Conservation (phyloP, 2,329 filamentous ascomycete genomes). For the Cordyceps tenuipes region DNA sequence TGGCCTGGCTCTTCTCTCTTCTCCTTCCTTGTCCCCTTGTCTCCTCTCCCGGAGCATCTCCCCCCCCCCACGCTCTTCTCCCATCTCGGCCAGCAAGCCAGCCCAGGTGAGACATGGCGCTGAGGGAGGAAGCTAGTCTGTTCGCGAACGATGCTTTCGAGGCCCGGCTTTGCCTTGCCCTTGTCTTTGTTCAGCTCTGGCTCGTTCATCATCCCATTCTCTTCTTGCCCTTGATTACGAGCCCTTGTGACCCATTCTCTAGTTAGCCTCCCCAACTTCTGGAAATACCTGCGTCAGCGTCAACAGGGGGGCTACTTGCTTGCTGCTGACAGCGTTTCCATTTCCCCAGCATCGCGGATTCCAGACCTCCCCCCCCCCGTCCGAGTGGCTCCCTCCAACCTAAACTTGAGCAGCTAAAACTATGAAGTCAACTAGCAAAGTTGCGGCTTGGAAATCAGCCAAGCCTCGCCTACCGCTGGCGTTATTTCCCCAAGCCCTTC, state of each 20-base stretch:
- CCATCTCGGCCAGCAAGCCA: slow-evolving; percentile 1
- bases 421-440: too few species aligned
- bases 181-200: background rate
- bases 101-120: slow-evolving; percentile 2
- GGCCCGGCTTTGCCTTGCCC: background rate
- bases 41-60: too few species aligned
- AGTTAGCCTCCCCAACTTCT: too few species aligned
- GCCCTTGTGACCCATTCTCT: too few species aligned
- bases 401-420: too few species aligned
- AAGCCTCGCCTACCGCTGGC: background rate
- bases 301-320: too few species aligned
- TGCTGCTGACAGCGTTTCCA: too few species aligned
- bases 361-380: background rate
- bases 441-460: background rate
- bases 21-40: too few species aligned
- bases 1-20: background rate
- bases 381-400: background rate
- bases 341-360: background rate
- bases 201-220: background rate
- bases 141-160: background rate
- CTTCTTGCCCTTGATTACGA: background rate
- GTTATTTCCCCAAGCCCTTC: background rate
- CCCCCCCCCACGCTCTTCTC: slow-evolving; percentile 2
- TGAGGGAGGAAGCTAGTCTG: background rate
- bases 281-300: too few species aligned